These are phyloP conservation scores for Bipolaris sorokiniana DNA, from an alignment of 2,329 filamentous ascomycete genomes.

Conservation along the genomic window DNA sequence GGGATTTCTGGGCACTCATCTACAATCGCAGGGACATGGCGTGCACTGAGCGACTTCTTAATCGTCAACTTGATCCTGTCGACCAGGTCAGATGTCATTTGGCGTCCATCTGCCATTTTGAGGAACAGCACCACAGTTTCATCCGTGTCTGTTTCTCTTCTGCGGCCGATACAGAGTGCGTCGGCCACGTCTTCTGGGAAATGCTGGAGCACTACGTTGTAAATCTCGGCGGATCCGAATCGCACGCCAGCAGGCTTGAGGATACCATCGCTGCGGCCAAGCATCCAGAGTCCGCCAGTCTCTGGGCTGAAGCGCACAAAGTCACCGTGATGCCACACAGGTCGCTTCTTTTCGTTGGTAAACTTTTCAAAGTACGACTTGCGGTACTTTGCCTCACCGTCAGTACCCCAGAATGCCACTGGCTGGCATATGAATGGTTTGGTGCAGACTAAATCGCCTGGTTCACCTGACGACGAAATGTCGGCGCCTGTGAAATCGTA, in stretches of 20 bases:
- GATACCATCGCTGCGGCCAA: slow-evolving; percentile 90
- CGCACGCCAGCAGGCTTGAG: slow-evolving; percentile 90
- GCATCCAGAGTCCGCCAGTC: slow-evolving; percentile 84
- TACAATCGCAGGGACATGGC: slow-evolving; percentile 86
- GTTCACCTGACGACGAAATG: slow-evolving; percentile 66
- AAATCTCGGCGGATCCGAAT: slow-evolving; percentile 94
- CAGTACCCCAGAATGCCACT: slow-evolving; percentile 81
- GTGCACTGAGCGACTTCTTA: slow-evolving; percentile 78
- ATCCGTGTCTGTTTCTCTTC: slow-evolving; percentile 73
- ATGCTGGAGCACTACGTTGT: slow-evolving; percentile 87
- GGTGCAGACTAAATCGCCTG: slow-evolving; percentile 87
- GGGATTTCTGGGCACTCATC: slow-evolving; percentile 87
- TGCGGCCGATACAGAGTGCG: slow-evolving; percentile 82
- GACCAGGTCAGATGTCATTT: slow-evolving; percentile 66
- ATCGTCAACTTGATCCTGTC: slow-evolving; percentile 70
- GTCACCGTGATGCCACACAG: slow-evolving; percentile 92
- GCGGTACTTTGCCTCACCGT: slow-evolving; percentile 76
- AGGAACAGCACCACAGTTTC: slow-evolving; percentile 90
- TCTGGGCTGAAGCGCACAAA: slow-evolving; percentile 75
- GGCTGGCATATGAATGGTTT: slow-evolving; percentile 90
- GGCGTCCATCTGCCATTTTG: slow-evolving; percentile 68
- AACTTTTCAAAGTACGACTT: slow-evolving; percentile 90
- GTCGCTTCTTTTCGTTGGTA: slow-evolving; percentile 48
- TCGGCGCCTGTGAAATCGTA: slow-evolving; percentile 62
- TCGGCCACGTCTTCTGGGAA: slow-evolving; percentile 82